These are phyloP conservation scores for Fusarium subglutinans DNA, from an alignment of 2,329 filamentous ascomycete genomes.

Conservation along the genomic window DNA sequence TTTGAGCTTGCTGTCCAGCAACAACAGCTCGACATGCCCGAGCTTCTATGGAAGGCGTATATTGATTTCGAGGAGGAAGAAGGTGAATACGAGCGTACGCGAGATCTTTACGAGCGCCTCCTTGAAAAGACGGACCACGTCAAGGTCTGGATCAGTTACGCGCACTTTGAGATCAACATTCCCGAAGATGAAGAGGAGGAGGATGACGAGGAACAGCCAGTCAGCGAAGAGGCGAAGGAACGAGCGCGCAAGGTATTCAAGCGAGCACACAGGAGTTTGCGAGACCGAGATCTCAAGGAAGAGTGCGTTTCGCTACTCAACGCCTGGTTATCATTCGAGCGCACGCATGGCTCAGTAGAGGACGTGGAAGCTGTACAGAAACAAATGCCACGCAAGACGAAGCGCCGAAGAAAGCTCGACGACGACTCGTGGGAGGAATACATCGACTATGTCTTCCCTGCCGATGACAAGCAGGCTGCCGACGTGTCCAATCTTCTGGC, in stretches of 20 bases:
- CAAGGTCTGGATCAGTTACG: constrained; percentile 99
- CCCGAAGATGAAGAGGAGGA: constrained; percentile 74
- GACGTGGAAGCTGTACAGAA: constrained; percentile 86
- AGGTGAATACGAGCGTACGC: constrained; percentile 85
- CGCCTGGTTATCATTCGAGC: constrained; percentile 92
- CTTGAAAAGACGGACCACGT: constrained; percentile 96
- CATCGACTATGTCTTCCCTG: constrained; percentile 96
- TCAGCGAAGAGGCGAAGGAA: constrained; percentile 84
- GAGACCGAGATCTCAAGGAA: constrained; percentile 89
- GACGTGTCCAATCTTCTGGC: constrained; percentile 86
- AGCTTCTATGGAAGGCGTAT: constrained; percentile 96
- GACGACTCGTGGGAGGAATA: constrained; percentile 96
- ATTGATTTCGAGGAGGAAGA: constrained; percentile 99
- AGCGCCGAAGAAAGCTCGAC: constrained; percentile 90
- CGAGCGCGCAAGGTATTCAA: constrained; percentile 86
- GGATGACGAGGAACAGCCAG: constrained; percentile 70
- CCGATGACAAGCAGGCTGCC: constrained; percentile 86
- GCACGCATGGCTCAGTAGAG: constrained; percentile 77
- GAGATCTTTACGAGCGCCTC: constrained; percentile 87
- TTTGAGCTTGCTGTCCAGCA: constrained; percentile 91
- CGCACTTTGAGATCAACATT: constrained; percentile 97
- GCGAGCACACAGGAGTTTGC: constrained; percentile 86
- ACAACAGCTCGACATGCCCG: constrained; percentile 91
- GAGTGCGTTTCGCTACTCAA: constrained; percentile 93
- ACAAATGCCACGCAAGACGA: constrained; percentile 92